Evolutionary conservation across 306 rosid species (phyloP), one percentile per base, ranked within the genome.

Genomic region (Crataegus laevigata): DNA sequence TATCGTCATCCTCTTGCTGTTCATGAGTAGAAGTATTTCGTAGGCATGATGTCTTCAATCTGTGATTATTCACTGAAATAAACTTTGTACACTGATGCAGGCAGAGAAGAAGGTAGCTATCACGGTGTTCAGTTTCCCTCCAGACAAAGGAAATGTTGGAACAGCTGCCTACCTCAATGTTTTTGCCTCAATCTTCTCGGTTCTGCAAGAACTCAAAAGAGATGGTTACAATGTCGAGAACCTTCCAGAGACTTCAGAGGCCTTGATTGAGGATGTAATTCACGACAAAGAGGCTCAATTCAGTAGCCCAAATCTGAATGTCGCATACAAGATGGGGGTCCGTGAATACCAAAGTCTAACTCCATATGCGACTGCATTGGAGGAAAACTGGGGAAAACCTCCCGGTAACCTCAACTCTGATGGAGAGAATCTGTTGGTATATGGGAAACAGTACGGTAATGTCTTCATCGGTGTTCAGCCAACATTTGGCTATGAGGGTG

Each of bases 251-350:
- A 88, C 92, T 69, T 86, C 99, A 24, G 99, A 96, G 69, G 98
- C 96, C 32, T 83, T 96, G 77, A 96, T 96, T 7, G 99, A 96
- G 87, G 96, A 96, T 0, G 90, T 96, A 28, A 47, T 96, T 57
- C 99, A 96, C 64, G 99, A 96, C 88, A 96, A 92, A 83, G 99
- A 96, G 82, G 99, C 98, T 26, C 99, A 96, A 78, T 96, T 96
- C 85, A 96, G 96, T 85, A 92, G 97, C 82, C 99, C 99, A 22
- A 92, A 89, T 84, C 89, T 96, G 55, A 96, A 92, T 69, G 65
- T 96, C 19, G 98, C 96, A 61, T 96, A 96, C 86, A 96, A 96
- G 81, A 96, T 96, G 99, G 86, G 75, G 8, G 92, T 90, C 42
- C 92, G 96, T 2, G 98, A 96, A 72, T 92, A 96, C 84, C 97